phyloP scores from a whole-genome alignment of 164 flowering plant species.

The Nymphaea colorata region DNA sequence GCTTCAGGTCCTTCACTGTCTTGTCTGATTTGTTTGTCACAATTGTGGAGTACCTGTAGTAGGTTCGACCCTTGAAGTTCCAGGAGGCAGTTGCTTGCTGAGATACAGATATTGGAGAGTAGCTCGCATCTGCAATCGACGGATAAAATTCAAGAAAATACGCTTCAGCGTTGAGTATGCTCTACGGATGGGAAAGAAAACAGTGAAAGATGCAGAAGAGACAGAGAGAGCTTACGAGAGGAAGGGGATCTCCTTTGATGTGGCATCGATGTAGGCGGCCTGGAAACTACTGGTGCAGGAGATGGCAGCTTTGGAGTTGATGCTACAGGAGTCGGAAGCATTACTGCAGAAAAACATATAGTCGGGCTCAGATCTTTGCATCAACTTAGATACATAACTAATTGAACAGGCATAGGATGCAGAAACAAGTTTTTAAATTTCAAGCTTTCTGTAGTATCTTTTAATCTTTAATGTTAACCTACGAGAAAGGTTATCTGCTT shows the following conservation, averaged over 20 bases:
- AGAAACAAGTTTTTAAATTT: too few relatives aligned
- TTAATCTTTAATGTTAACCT: too few relatives aligned
- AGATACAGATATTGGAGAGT: constrained; percentile 26
- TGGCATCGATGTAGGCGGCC: constrained; percentile 19
- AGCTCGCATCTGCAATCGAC: constrained; percentile 28
- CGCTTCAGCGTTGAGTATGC: neutral
- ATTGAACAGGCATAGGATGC: too few relatives aligned
- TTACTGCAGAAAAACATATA: constrained; percentile 13
- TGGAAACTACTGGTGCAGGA: constrained; percentile 8
- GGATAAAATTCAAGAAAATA: neutral
- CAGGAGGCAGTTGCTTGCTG: constrained; percentile 63
- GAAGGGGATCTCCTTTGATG: constrained; percentile 26
- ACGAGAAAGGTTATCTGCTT: too few relatives aligned
- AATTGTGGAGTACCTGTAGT: constrained; percentile 61
- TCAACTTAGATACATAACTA: too few relatives aligned
- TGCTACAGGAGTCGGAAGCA: constrained; percentile 20
- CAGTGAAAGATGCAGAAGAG: too few relatives aligned
- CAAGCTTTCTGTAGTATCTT: too few relatives aligned
- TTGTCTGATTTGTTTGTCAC: constrained; percentile 66
- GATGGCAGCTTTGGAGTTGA: neutral
- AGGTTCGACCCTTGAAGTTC: constrained; percentile 45
- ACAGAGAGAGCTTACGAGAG: constrained; percentile 28
- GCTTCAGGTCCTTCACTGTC: constrained; percentile 44
- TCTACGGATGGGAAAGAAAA: neutral
- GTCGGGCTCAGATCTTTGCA: neutral